These are phyloP conservation scores for Xylariaceae sp. DNA, from an alignment of 2,329 filamentous ascomycete genomes.

Conservation along the genomic window DNA sequence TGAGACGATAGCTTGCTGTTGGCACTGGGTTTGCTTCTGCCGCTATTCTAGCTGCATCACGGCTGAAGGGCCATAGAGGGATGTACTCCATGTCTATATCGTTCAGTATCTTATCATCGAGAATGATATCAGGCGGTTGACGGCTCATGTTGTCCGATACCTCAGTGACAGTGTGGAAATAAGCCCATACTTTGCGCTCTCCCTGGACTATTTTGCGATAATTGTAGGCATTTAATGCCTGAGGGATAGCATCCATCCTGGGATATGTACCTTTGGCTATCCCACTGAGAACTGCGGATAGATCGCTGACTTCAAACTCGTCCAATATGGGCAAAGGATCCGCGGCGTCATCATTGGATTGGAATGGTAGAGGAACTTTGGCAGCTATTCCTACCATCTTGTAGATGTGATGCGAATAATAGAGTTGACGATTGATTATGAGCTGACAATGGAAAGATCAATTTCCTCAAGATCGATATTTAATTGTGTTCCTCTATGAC, in stretches of 20 bases:
- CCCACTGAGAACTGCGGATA: conserved; percentile 13
- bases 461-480: too few relatives aligned
- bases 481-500: too few relatives aligned
- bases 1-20: conserved; percentile 16
- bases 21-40: background rate
- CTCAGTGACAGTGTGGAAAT: conserved; percentile 18
- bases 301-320: conserved; percentile 8
- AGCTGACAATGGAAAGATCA: too few relatives aligned
- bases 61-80: background rate
- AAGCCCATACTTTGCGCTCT: conserved; percentile 10
- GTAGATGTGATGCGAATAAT: too few relatives aligned
- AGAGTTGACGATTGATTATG: too few relatives aligned
- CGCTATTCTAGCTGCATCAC: background rate
- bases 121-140: conserved; percentile 1
- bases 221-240: conserved; percentile 21
- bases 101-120: conserved; percentile 6
- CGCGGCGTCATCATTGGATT: too few relatives aligned
- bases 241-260: conserved; percentile 14
- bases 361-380: too few relatives aligned
- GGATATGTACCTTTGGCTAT: conserved; percentile 16
- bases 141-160: conserved; percentile 2
- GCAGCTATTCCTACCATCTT: too few relatives aligned
- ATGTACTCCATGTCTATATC: conserved; percentile 14
- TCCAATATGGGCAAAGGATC: conserved; percentile 8
- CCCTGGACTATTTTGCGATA: background rate